phyloP scores from a whole-genome alignment of 129 eudicot genomes.

The sunflower (Helianthus annuus) region DNA sequence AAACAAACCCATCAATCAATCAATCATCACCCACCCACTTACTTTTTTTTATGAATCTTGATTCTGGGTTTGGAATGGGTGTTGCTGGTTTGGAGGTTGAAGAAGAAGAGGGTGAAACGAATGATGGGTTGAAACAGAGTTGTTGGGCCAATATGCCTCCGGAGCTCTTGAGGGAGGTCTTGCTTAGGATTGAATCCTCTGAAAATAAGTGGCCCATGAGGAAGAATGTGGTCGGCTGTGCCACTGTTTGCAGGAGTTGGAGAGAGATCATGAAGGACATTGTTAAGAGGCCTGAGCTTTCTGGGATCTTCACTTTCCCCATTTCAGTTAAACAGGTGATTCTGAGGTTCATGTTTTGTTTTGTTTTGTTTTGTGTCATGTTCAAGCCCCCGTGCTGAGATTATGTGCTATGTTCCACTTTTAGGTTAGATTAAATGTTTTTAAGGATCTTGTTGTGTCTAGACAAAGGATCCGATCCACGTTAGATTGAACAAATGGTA shows the following conservation, averaged over 20 bases:
- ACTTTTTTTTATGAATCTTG: slow-evolving; percentile 34
- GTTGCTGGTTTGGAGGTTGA: slow-evolving; percentile 13
- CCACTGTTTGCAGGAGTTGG: slow-evolving; percentile 89
- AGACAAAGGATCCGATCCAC: too few relatives aligned
- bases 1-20: background rate
- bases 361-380: too few relatives aligned
- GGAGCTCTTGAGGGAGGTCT: slow-evolving; percentile 70
- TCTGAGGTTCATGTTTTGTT: background rate
- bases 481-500: background rate
- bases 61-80: slow-evolving; percentile 38
- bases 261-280: slow-evolving; percentile 71
- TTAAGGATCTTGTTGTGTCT: background rate
- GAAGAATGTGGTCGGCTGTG: slow-evolving; percentile 76
- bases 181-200: slow-evolving; percentile 58
- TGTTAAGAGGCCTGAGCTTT: slow-evolving; percentile 61
- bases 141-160: slow-evolving; percentile 70
- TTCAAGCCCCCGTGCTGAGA: too few relatives aligned
- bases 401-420: too few relatives aligned
- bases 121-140: slow-evolving; percentile 46
- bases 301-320: slow-evolving; percentile 73
- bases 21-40: background rate
- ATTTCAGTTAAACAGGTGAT: slow-evolving; percentile 75
- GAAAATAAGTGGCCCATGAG: slow-evolving; percentile 72
- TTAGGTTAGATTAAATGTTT: background rate
- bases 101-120: background rate